Percentiles rank a stretch among this genome's conserved stretches.
Evolutionary conservation across 2,329 filamentous ascomycete genomes (phyloP).

Genomic region (Botryotinia calthae): DNA sequence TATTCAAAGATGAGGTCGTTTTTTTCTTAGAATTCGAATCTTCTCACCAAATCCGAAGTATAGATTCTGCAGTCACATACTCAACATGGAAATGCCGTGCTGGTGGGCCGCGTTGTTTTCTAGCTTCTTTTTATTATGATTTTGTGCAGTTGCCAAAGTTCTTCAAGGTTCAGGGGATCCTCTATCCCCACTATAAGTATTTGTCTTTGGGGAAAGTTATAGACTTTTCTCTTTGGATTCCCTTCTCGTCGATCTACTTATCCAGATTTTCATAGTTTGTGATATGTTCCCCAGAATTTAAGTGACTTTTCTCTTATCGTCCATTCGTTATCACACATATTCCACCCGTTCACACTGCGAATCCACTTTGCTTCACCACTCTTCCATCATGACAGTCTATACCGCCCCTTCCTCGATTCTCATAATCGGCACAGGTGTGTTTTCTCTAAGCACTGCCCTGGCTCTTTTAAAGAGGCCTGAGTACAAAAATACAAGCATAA

Average conservation of each 20-base stretch:
- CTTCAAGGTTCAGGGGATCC: neutral
- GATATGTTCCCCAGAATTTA: neutral
- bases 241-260: neutral
- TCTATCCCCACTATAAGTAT: slow-evolving; percentile 11
- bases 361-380: neutral
- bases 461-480: slow-evolving; percentile 62
- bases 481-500: slow-evolving; percentile 53
- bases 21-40: neutral
- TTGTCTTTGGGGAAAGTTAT: neutral
- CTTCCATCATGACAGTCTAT: slow-evolving; percentile 7
- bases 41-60: neutral
- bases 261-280: neutral
- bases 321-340: neutral
- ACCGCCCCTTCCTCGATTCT: slow-evolving; percentile 51
- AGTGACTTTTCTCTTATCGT: neutral
- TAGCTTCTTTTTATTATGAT: slow-evolving; percentile 1
- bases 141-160: neutral
- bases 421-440: slow-evolving; percentile 62
- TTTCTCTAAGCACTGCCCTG: slow-evolving; percentile 64
- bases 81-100: neutral
- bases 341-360: neutral
- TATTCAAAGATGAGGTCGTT: neutral
- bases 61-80: neutral
- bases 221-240: neutral
- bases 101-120: neutral